Evolutionary conservation across 202 grass and related monocot species (phyloP), one percentile per base, ranked within the genome.

Genomic region (Schoenoplectus triqueter): DNA sequence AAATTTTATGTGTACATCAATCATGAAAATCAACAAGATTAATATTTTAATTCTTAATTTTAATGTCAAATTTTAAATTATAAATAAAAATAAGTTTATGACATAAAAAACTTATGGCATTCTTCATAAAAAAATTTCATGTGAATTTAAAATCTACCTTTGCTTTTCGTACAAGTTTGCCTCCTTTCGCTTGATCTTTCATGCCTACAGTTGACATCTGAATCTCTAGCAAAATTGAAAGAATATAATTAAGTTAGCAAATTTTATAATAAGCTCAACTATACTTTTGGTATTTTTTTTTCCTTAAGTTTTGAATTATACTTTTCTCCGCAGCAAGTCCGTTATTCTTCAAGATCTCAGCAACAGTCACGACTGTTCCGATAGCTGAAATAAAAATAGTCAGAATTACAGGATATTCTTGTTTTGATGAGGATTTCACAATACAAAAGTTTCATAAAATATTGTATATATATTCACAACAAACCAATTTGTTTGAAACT

Each of bases 301-400:
- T 4, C 39, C 39, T 85, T 63, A 7, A 19, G 22, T 3, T 10
- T 6, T 69, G 11, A 68, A 11, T 77, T 74, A 83, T 90, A 95
- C 95, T 95, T 85, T 91, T 98, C 82, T 95, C 89, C 10, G 77
- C 93, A 87, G 95, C 95, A 6, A 93, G 78, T 54, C 91, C 92
- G 61, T 89, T 98, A 82, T 95, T 95, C 86, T 98, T 98, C 62
- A 93, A 87, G 67, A 98, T 98, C 82, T 98, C 95, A 39, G 92
- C 91, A 69, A 98, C 95, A 6, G 92, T 98, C 4, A 95, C 95
- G 8, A 98, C 92, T 1, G 92, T 93, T 79, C 92, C 91, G 64
- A 98, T 95, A 46, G 92, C 91, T 93, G 89, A 10, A 92, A 88
- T 48, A 2, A 84, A 64, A 80, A 14, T 13, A 44, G 40, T 79